Percentiles rank a stretch among this genome's conserved stretches.
Evolutionary conservation across 2,329 filamentous ascomycete species (phyloP).

Genomic region (Scedosporium dehoogii): DNA sequence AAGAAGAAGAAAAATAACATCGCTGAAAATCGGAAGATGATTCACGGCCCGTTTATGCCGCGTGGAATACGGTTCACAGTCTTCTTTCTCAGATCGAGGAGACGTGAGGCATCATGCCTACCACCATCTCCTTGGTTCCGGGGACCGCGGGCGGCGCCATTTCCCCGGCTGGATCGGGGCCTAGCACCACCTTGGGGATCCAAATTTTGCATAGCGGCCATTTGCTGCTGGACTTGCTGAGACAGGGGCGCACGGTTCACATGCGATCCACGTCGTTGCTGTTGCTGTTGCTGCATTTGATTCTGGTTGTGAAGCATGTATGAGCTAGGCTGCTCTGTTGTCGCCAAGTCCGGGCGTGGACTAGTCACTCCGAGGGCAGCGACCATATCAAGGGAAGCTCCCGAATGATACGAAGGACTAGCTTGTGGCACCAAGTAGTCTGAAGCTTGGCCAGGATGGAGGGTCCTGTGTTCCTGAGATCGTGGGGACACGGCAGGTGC

Average conservation of each 20-base stretch:
- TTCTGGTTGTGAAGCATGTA: constrained; percentile 1
- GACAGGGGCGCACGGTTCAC: background rate
- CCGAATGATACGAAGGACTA: background rate
- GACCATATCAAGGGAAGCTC: background rate
- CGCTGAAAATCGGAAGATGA: background rate
- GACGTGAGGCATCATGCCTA: background rate
- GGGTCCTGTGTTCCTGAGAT: background rate
- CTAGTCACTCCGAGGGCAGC: background rate
- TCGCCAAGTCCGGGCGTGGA: background rate
- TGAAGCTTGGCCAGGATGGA: background rate
- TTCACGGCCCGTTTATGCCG: constrained; percentile 2
- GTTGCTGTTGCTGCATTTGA: constrained; percentile 4
- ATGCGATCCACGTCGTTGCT: background rate
- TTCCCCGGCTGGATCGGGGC: constrained; percentile 3
- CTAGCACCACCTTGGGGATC: background rate
- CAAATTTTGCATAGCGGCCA: background rate
- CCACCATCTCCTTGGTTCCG: background rate
- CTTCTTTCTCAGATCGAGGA: background rate
- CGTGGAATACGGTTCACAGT: background rate
- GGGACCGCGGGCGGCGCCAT: background rate
- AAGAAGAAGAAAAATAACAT: background rate
- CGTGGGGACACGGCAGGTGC: background rate
- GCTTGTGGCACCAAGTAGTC: background rate
- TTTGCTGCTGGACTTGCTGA: constrained; percentile 6
- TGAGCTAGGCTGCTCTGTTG: background rate